Conservation (phyloP, 805 yeast genomes). For the Metschnikowia arizonensis region DNA sequence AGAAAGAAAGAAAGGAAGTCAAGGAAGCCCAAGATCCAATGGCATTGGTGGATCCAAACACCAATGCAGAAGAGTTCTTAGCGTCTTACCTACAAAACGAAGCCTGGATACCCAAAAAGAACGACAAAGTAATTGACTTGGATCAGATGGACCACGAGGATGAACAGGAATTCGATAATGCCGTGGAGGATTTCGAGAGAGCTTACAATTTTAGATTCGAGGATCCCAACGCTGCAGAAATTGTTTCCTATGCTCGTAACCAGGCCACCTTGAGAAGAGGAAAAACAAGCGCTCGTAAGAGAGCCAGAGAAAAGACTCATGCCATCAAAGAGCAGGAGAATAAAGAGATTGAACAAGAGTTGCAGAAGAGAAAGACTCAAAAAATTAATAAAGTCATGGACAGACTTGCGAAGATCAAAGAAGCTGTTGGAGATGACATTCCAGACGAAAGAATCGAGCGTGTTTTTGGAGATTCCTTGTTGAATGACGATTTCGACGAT, state of each 20-base stretch:
- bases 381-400: conserved; percentile 77
- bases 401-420: conserved; percentile 58
- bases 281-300: conserved; percentile 68
- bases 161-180: conserved; percentile 86
- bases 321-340: conserved; percentile 51
- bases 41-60: conserved; percentile 54
- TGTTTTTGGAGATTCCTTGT: conserved; percentile 69
- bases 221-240: conserved; percentile 85
- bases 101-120: conserved; percentile 84
- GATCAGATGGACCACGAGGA: conserved; percentile 51
- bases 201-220: conserved; percentile 95
- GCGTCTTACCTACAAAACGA: conserved; percentile 66
- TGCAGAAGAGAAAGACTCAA: conserved; percentile 67
- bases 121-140: conserved; percentile 52
- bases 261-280: conserved; percentile 90
- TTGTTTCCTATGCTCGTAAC: conserved; percentile 89
- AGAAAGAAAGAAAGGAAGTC: conserved; percentile 41
- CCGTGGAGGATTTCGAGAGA: conserved; percentile 84
- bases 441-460: conserved; percentile 55
- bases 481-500: conserved; percentile 85
- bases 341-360: conserved; percentile 51
- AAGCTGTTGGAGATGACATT: conserved; percentile 64
- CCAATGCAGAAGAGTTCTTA: conserved; percentile 65
- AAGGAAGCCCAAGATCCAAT: conserved; percentile 22
- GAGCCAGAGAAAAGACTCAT: conserved; percentile 69